Evolutionary conservation across 208 protist genomes (phyloP).

Genomic region (Leishmania mexicana): DNA sequence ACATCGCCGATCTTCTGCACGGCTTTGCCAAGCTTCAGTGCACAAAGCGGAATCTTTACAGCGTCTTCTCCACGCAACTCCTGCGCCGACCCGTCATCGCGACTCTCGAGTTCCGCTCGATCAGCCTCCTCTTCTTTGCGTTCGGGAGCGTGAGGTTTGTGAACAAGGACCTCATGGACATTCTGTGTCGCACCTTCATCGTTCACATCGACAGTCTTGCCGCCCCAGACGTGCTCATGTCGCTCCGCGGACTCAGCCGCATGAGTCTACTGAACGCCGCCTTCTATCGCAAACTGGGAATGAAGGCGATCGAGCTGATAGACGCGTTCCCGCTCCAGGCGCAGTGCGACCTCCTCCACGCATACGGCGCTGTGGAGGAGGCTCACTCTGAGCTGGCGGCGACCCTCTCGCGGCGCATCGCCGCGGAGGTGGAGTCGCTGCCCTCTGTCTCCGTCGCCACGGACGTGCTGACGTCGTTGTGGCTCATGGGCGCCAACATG

Average conservation of each 20-base stretch:
- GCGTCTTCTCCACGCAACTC: conserved; percentile 59
- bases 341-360: conserved; percentile 59
- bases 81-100: conserved; percentile 40
- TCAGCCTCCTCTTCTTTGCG: conserved; percentile 59
- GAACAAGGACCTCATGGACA: conserved; percentile 70
- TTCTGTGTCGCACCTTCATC: conserved; percentile 37
- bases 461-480: conserved; percentile 62
- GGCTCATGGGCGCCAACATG: conserved; percentile 63
- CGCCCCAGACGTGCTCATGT: conserved; percentile 61
- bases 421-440: conserved; percentile 29
- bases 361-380: conserved; percentile 60
- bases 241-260: conserved; percentile 65
- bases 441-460: conserved; percentile 50
- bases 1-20: conserved; percentile 66
- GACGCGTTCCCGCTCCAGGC: conserved; percentile 54
- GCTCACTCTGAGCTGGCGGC: conserved; percentile 34
- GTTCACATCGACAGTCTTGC: conserved; percentile 41
- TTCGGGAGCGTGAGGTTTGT: conserved; percentile 78
- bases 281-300: conserved; percentile 68
- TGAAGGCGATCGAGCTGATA: conserved; percentile 26
- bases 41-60: conserved; percentile 81
- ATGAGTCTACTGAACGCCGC: conserved; percentile 61
- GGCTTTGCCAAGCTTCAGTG: conserved; percentile 80
- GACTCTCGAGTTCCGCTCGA: conserved; percentile 50
- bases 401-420: conserved; percentile 35